Evolutionary conservation across 148 eudicot genomes (phyloP).

Genomic region (Spergularia bocconei): DNA sequence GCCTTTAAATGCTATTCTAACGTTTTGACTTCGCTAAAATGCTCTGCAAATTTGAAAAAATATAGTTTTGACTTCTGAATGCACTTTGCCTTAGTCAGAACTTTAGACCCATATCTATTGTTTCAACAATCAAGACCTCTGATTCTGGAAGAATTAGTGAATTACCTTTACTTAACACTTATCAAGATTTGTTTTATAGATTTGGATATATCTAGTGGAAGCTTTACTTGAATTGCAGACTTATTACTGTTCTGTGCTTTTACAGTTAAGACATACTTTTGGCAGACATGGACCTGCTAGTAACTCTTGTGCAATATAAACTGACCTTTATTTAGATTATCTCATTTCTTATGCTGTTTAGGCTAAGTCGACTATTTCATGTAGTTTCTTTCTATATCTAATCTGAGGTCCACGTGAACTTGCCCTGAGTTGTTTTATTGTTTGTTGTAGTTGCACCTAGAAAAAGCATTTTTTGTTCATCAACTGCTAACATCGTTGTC

Average conservation of each 20-base stretch:
- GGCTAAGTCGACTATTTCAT: background rate
- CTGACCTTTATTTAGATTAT: background rate
- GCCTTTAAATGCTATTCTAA: background rate
- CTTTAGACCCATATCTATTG: background rate
- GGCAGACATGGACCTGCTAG: background rate
- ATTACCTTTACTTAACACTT: background rate
- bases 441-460: background rate
- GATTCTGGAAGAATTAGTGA: background rate
- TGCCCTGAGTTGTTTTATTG: background rate
- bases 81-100: background rate
- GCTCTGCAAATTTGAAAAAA: too few relatives aligned
- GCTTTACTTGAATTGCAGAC: background rate
- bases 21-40: background rate
- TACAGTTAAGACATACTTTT: background rate
- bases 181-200: too few relatives aligned
- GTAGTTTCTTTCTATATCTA: background rate
- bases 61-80: too few relatives aligned
- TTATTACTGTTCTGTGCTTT: background rate
- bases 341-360: background rate
- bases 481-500: background rate
- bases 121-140: background rate
- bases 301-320: background rate
- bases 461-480: constrained; percentile 1
- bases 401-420: background rate
- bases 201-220: background rate